Percentiles rank a stretch among this genome's conserved stretches.
These are phyloP conservation scores for Colletotrichum sp. DNA, from an alignment of 2,329 filamentous ascomycete species.

Conservation along the genomic window DNA sequence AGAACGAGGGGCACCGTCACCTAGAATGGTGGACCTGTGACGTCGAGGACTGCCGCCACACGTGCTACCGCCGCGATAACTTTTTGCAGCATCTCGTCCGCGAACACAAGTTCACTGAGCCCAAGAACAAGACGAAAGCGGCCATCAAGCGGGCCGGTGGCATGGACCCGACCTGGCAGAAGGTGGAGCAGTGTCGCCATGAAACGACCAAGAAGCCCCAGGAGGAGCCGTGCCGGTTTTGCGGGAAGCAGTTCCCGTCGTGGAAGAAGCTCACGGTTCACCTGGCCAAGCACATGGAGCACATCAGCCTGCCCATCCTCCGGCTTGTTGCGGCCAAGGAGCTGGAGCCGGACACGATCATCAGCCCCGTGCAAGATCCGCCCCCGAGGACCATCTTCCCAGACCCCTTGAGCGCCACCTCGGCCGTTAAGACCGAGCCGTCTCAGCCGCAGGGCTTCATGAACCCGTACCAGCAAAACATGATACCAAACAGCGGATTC, in stretches of 20 bases:
- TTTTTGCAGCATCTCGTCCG: constrained; percentile 92
- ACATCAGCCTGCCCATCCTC: constrained; percentile 83
- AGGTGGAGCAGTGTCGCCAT: constrained; percentile 78
- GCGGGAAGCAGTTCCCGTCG: constrained; percentile 76
- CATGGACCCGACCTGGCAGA: constrained; percentile 72
- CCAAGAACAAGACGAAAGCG: constrained; percentile 77
- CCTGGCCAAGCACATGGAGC: constrained; percentile 92
- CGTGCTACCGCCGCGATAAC: constrained; percentile 88
- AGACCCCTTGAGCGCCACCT: constrained; percentile 33
- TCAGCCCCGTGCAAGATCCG: constrained; percentile 69
- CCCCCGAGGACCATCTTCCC: constrained; percentile 41
- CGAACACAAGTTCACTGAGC: constrained; percentile 86
- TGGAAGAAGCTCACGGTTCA: constrained; percentile 98
- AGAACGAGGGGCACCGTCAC: constrained; percentile 89
- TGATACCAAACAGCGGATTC: not conserved
- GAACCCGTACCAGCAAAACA: not conserved
- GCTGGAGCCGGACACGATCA: constrained; percentile 65
- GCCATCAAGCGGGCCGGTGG: constrained; percentile 64
- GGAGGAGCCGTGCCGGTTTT: constrained; percentile 87
- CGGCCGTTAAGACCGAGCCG: constrained; percentile 32
- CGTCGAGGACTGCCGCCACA: constrained; percentile 79
- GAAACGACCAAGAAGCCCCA: constrained; percentile 70
- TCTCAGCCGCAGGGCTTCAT: constrained; percentile 5
- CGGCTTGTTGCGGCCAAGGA: constrained; percentile 58
- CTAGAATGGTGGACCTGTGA: constrained; percentile 91